Evolutionary conservation across 495 filamentous ascomycete genomes (phyloP), one percentile per base, ranked within the genome.

Genomic region (Hypoxylon subgilvum): DNA sequence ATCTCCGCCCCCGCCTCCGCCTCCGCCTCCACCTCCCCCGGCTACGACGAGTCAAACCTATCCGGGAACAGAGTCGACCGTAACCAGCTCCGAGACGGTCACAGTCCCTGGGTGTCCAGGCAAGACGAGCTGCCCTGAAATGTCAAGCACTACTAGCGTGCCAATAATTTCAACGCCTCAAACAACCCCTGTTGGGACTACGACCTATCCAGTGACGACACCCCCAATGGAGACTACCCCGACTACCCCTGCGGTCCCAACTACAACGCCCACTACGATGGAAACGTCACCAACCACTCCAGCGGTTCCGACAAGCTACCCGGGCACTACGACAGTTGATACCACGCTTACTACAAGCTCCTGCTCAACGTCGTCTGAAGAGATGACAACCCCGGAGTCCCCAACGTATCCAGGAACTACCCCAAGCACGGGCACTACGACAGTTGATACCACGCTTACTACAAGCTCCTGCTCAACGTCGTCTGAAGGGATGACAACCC

Each of bases 41-140:
- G 13, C 10, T 9, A 22, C 25, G 28, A 57, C 43, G 13, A 59
- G 40, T 14, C 40, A 36, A 17, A 60, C 56, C 2, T 47, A 31
- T 14, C 45, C 53, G 10, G 53, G 28, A 13, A 45, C 38, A 21
- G 23, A 8, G 3, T 42, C 43, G 18, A 55, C 45, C 12, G 10
- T 50, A 5, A 43, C 40, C 12, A 49, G 36, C 8, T 50, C 53
- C 7, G 36, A 42, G 39, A 41, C 22, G 9, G 45, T 35, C 16
- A 40, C 38, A 42, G 7, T 49, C 45, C 35, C 38, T 10, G 12
- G 14, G 18, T 41, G 38, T 41, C 38, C 38, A 41, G 10, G 18
- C 5, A 19, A 41, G 16, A 22, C 2, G 6, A 4, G 4, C n/a
- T 41, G 38, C 19, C 19, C 38, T 3, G 13, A 19, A 2, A 23